Evolutionary conservation across 2,329 filamentous ascomycete species (phyloP), one percentile per base, ranked within the genome.

Genomic region (Paraphaeosphaeria sporulosa): DNA sequence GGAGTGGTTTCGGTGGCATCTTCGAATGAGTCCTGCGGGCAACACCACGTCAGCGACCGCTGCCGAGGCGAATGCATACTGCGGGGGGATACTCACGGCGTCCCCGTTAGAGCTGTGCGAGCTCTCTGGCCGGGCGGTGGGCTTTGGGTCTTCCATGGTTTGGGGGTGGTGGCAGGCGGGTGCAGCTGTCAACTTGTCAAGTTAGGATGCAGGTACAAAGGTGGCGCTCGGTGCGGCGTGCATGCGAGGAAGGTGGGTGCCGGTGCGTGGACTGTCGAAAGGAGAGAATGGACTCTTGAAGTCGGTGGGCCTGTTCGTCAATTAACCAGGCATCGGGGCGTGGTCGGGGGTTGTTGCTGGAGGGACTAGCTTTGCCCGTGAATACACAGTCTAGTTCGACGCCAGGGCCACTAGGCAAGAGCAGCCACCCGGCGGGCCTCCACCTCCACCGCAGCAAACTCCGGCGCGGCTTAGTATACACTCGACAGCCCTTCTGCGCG

Each of bases 21-120:
- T 80, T 96, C 92, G 72, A 96, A 96, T 17, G 86, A 86, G 71
- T 94, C 90, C 89, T 92, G 74, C 54, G 55, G 55, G 55, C 55
- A 46, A 61, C 59, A 58, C 55, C 9, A 15, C 25, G 56, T 62
- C 52, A 66, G 65, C 25, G 13, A 8, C 38, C 17, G 38, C 38
- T 40, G 6, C 38, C 5, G 38, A 7, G 38, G 7, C 17, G n/a
- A 8, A 40, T 40, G 17, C 38, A n/a, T n/a, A 8, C n/a, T 40
- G 32, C 5, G 23, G 4, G 13, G 27, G n/a, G 13, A 42, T 43
- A 64, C 72, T 68, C 58, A 76, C 70, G 23, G 62, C 68, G 46
- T 72, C 73, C 47, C 64, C 68, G 55, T 74, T 71, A 3, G 74
- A 77, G 68, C 73, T 75, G 55, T 71, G 65, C 23, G 66, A 62